phyloP scores from a whole-genome alignment of 495 filamentous ascomycete genomes.

The Penicillium mononematosum region DNA sequence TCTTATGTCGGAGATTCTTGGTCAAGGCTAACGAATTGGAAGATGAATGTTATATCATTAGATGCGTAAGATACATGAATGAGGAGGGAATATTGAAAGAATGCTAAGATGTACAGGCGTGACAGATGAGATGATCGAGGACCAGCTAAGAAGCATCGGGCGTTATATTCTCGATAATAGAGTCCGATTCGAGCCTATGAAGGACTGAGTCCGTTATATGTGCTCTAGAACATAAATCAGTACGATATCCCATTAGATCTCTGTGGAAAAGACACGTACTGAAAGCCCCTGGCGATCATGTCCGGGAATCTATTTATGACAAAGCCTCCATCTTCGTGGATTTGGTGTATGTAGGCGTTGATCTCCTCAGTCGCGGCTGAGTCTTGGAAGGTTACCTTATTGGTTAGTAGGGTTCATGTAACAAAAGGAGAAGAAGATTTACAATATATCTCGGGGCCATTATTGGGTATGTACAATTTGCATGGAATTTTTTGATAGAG shows the following conservation, averaged over 20 bases:
- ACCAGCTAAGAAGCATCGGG: background rate
- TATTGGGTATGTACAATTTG: too few species aligned
- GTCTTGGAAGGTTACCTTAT: constrained; percentile 6
- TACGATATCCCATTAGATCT: background rate
- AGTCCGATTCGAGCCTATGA: background rate
- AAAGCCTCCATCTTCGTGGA: constrained; percentile 1
- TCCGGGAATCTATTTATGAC: constrained; percentile 4
- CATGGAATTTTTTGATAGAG: too few species aligned
- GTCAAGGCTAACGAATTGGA: background rate
- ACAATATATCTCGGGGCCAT: constrained; percentile 11
- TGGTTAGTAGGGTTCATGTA: background rate
- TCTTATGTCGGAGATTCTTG: background rate
- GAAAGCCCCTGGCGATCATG: constrained; percentile 10
- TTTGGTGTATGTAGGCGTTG: constrained; percentile 2
- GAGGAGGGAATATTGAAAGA: background rate
- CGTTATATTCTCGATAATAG: background rate
- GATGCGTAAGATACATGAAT: background rate
- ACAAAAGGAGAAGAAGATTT: background rate
- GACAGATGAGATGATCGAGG: background rate
- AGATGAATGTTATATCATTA: background rate
- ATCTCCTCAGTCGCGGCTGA: constrained; percentile 10
- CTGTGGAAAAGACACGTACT: background rate
- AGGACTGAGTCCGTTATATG: background rate
- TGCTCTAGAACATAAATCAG: background rate
- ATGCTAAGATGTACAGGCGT: background rate